phyloP scores from a whole-genome alignment of 2,329 filamentous ascomycete species.

The Emergomyces orientalis region DNA sequence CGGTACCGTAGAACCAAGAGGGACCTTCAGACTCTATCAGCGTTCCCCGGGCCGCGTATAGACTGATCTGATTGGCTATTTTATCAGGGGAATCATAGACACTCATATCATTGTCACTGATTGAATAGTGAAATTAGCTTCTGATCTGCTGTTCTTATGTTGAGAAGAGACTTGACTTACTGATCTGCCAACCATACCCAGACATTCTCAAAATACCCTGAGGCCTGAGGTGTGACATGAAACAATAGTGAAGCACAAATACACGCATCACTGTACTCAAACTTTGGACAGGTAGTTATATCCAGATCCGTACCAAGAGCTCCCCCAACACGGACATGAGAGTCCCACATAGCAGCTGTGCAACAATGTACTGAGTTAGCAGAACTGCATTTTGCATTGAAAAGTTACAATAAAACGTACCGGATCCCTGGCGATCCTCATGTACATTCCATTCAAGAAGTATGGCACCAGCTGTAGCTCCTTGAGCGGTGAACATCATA shows the following conservation, averaged over 20 bases:
- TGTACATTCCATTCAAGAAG: conserved; percentile 32
- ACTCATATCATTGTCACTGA: conserved; percentile 4
- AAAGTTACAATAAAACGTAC: conserved; percentile 9
- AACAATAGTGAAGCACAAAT: conserved; percentile 44
- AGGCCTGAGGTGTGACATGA: conserved; percentile 51
- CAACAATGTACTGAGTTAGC: no score
- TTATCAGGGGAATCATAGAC: conserved; percentile 5
- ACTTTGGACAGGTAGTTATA: conserved; percentile 23
- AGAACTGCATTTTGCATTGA: no score
- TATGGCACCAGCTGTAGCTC: conserved; percentile 29
- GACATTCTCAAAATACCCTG: conserved; percentile 22
- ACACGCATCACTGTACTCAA: conserved; percentile 17
- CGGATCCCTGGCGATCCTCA: conserved; percentile 23
- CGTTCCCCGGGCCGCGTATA: conserved; percentile 9
- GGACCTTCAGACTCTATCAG: conserved; percentile 20
- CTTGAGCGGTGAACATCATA: conserved; percentile 27
- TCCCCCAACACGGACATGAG: conserved; percentile 33
- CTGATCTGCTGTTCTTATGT: neutral
- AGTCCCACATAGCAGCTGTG: conserved; percentile 23
- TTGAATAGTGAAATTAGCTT: neutral
- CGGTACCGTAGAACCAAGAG: conserved; percentile 55
- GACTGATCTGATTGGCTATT: conserved; percentile 8
- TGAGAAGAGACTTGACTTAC: neutral
- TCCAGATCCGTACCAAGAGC: conserved; percentile 28
- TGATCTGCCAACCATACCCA: conserved; percentile 20